These are phyloP conservation scores for Penicillium sumatraense DNA, from an alignment of 2,329 filamentous ascomycete species.

Conservation along the genomic window DNA sequence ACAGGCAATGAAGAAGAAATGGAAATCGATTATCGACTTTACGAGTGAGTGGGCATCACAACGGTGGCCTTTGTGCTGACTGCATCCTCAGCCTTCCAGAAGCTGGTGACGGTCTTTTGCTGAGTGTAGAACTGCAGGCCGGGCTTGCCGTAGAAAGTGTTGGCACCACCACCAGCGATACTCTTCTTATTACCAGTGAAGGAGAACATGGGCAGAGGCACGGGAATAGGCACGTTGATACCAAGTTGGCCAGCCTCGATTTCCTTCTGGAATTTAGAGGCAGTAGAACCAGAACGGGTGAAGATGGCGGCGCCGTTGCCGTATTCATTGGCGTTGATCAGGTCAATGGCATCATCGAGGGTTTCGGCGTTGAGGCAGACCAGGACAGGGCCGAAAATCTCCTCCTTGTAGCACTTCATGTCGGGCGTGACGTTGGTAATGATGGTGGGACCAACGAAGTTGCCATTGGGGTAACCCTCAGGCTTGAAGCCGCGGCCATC, in stretches of 20 bases:
- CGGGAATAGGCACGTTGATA: conserved; percentile 70
- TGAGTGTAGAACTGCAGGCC: conserved; percentile 96
- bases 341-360: conserved; percentile 64
- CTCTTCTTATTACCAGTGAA: conserved; percentile 82
- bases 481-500: conserved; percentile 66
- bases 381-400: conserved; percentile 70
- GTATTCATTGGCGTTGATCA: conserved; percentile 70
- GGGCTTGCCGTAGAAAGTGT: conserved; percentile 92
- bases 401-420: conserved; percentile 69
- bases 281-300: conserved; percentile 65
- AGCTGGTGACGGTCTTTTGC: conserved; percentile 92
- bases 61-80: conserved; percentile 83
- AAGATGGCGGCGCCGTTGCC: conserved; percentile 71
- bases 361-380: conserved; percentile 65
- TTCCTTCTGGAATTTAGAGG: conserved; percentile 66
- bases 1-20: neutral
- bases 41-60: conserved; percentile 78
- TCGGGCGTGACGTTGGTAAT: conserved; percentile 68
- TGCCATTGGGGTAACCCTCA: conserved; percentile 67
- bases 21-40: conserved; percentile 6
- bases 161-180: conserved; percentile 87
- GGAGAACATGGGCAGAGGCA: conserved; percentile 65
- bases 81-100: conserved; percentile 87
- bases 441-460: conserved; percentile 69
- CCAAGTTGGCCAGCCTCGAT: conserved; percentile 70